phyloP scores from a whole-genome alignment of 306 rosid species.

The Vigna hirtella region DNA sequence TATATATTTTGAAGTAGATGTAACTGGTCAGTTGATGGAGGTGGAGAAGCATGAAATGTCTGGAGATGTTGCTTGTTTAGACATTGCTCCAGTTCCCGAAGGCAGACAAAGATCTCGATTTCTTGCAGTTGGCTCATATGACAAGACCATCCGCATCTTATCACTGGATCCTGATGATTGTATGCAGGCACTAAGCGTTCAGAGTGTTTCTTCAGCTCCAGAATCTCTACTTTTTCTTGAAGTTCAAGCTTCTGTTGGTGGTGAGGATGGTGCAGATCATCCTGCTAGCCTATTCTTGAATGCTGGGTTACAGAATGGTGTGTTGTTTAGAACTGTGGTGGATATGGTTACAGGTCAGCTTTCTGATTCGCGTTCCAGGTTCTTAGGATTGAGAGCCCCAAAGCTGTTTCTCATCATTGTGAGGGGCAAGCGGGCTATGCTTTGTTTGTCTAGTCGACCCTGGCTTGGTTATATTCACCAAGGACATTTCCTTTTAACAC shows the following conservation, averaged over 20 bases:
- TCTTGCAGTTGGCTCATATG: slow-evolving; percentile 95
- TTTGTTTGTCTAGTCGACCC: slow-evolving; percentile 95
- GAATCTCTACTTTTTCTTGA: slow-evolving; percentile 96
- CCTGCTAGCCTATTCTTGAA: slow-evolving; percentile 97
- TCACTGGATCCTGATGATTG: slow-evolving; percentile 96
- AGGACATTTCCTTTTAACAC: slow-evolving; percentile 94
- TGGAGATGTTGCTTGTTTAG: slow-evolving; percentile 94
- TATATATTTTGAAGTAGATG: slow-evolving; percentile 93
- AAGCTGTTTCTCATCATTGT: slow-evolving; percentile 78
- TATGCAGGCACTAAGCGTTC: slow-evolving; percentile 89
- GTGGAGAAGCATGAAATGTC: slow-evolving; percentile 98
- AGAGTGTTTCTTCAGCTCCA: slow-evolving; percentile 92
- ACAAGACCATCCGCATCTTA: slow-evolving; percentile 84
- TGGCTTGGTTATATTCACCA: slow-evolving; percentile 99
- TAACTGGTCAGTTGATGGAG: slow-evolving; percentile 95
- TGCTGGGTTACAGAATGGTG: slow-evolving; percentile 90
- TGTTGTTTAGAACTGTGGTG: slow-evolving; percentile 93
- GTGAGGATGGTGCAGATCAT: slow-evolving; percentile 98
- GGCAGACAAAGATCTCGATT: slow-evolving; percentile 95
- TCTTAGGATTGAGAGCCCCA: slow-evolving; percentile 97
- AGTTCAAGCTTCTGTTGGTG: slow-evolving; percentile 91
- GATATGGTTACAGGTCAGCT: slow-evolving; percentile 99
- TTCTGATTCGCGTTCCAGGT: slow-evolving; percentile 93
- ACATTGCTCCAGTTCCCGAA: slow-evolving; percentile 95
- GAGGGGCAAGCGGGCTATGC: slow-evolving; percentile 91